phyloP scores from a whole-genome alignment of 441 rosid genomes.

The Mallotus japonicus region DNA sequence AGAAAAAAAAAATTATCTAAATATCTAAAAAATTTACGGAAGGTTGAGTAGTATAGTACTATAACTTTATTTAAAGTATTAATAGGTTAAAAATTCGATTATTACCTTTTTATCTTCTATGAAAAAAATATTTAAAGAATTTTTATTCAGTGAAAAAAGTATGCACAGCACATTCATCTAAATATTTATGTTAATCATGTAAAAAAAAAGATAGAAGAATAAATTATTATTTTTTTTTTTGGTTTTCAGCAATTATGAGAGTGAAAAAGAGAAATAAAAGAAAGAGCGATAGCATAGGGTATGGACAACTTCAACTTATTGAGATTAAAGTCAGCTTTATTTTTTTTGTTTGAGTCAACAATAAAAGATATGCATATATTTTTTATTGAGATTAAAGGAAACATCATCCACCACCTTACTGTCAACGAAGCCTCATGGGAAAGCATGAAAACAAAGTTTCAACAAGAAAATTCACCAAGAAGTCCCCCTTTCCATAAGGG shows the following conservation, averaged over 20 bases:
- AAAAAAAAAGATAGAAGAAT: too few relatives aligned
- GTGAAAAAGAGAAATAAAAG: background rate
- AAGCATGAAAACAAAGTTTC: slow-evolving; percentile 4
- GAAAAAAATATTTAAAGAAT: too few relatives aligned
- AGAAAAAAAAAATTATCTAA: too few relatives aligned
- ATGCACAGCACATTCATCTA: too few relatives aligned
- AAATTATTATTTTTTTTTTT: too few relatives aligned
- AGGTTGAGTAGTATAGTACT: too few relatives aligned
- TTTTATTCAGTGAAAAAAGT: too few relatives aligned
- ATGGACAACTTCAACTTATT: background rate
- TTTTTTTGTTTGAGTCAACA: background rate
- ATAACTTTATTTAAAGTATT: too few relatives aligned
- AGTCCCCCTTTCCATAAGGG: background rate
- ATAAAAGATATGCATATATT: background rate
- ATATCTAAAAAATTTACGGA: too few relatives aligned
- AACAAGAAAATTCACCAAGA: background rate
- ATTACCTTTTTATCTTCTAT: too few relatives aligned
- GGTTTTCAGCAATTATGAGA: background rate
- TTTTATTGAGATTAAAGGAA: background rate
- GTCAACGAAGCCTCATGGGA: background rate
- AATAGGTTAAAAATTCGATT: too few relatives aligned
- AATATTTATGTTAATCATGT: too few relatives aligned
- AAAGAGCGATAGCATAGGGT: background rate
- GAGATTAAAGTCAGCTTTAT: background rate
- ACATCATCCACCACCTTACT: background rate